These are phyloP conservation scores for Fusarium nurragi DNA, from an alignment of 2,329 filamentous ascomycete species.

Conservation along the genomic window DNA sequence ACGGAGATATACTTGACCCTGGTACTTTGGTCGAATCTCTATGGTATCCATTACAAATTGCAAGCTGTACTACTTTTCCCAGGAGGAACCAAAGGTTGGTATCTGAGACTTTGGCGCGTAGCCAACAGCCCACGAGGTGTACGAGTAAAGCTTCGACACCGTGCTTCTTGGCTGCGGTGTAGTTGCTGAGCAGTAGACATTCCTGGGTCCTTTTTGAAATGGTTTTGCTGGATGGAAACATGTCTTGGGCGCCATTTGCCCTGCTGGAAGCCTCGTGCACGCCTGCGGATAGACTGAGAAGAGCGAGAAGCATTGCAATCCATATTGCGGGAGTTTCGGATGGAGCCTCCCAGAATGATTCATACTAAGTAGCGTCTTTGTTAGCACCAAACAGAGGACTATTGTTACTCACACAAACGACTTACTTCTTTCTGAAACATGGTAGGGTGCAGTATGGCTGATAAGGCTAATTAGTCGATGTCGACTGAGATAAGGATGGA, in stretches of 20 bases:
- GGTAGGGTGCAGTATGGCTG: constrained; percentile 42
- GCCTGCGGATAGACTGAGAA: constrained; percentile 52
- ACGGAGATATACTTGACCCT: constrained; percentile 48
- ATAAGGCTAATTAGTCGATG: accelerated
- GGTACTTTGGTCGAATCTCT: constrained; percentile 55
- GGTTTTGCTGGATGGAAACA: constrained; percentile 3
- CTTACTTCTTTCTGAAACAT: constrained; percentile 45
- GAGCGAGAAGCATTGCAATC: constrained; percentile 57
- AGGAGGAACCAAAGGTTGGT: constrained; percentile 57
- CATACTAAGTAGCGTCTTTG: constrained; percentile 46
- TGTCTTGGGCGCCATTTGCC: constrained; percentile 34
- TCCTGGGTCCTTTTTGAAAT: constrained; percentile 48
- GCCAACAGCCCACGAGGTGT: constrained; percentile 50
- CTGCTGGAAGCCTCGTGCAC: constrained; percentile 43
- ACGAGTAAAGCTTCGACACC: constrained; percentile 57
- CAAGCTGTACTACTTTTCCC: constrained; percentile 55
- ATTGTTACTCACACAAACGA: too few species aligned
- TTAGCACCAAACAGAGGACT: too few species aligned
- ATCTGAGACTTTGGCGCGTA: constrained; percentile 44
- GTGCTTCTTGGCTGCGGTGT: constrained; percentile 53
- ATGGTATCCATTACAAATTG: constrained; percentile 60
- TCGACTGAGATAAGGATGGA: accelerated
- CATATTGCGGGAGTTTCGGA: constrained; percentile 50
- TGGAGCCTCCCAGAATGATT: constrained; percentile 53
- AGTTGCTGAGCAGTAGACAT: constrained; percentile 57